Evolutionary conservation across 2,329 filamentous ascomycete species (phyloP).

Genomic region (Coniochaeta ligniaria): DNA sequence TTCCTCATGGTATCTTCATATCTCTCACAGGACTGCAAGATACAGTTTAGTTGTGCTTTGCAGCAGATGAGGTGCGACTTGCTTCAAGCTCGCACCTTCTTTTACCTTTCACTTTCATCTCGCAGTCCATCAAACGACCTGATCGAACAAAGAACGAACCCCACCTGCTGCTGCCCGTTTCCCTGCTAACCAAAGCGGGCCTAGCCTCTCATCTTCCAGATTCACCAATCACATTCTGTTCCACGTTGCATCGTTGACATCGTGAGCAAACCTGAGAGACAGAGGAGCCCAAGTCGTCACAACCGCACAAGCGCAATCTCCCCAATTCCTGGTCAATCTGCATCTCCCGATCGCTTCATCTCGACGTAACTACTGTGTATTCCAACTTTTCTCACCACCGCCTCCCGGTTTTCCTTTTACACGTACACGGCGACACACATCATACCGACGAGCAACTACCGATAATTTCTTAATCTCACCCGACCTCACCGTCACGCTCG

Average conservation of each 20-base stretch:
- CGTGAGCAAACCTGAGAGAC: slow-evolving; percentile 1
- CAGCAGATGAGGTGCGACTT: background rate
- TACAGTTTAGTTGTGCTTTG: background rate
- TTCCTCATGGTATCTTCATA: background rate
- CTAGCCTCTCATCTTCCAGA: background rate
- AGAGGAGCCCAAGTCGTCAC: background rate
- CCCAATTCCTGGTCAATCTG: background rate
- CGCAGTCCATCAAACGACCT: too few species aligned
- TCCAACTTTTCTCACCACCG: slow-evolving; percentile 1
- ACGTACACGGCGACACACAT: background rate
- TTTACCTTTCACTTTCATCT: background rate
- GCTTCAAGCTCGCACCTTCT: background rate
- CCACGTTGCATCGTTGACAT: background rate
- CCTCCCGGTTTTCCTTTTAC: background rate
- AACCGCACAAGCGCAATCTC: slow-evolving; percentile 1
- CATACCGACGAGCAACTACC: background rate
- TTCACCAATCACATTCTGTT: background rate
- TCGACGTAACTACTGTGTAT: background rate
- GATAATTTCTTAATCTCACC: slow-evolving; percentile 3
- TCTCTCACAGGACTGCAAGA: too few species aligned
- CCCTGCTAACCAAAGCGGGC: slow-evolving; percentile 1
- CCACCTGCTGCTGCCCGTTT: background rate
- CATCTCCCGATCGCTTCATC: background rate
- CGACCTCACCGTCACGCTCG: background rate
- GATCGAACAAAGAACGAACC: background rate